phyloP scores from a whole-genome alignment of 108 stramenopile genomes.

The Pelagomonas calceolata region DNA sequence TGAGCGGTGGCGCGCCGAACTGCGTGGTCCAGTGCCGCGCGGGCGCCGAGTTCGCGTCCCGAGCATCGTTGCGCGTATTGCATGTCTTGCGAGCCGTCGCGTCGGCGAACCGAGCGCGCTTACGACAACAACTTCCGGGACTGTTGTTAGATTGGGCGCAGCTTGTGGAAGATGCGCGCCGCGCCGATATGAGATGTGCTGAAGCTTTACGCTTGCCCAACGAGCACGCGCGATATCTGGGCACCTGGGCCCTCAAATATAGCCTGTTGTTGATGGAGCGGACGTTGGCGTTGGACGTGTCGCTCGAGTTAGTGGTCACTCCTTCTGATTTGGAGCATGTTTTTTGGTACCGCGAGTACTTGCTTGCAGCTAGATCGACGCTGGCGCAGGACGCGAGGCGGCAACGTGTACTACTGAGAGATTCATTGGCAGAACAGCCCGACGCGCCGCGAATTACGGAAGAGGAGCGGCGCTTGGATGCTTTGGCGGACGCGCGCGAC shows the following conservation, averaged over 20 bases:
- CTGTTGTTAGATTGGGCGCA: neutral
- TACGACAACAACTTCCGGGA: neutral
- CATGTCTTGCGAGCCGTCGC: neutral
- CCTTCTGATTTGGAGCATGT: neutral
- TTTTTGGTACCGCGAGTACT: constrained; percentile 6
- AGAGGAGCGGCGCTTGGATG: neutral
- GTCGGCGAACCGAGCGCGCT: neutral
- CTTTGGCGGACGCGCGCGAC: neutral
- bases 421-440: too few species aligned
- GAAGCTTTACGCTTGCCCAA: neutral
- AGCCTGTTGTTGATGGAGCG: neutral
- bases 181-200: neutral
- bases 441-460: neutral
- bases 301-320: neutral
- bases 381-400: neutral
- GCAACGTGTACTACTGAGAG: too few species aligned
- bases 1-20: neutral
- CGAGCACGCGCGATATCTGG: neutral
- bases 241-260: neutral
- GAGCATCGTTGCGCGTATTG: neutral
- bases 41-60: neutral
- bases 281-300: neutral
- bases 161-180: neutral
- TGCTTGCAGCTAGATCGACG: neutral
- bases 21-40: neutral